These are phyloP conservation scores for Trichoderma endophyticum DNA, from an alignment of 2,329 filamentous ascomycete genomes.

Conservation along the genomic window DNA sequence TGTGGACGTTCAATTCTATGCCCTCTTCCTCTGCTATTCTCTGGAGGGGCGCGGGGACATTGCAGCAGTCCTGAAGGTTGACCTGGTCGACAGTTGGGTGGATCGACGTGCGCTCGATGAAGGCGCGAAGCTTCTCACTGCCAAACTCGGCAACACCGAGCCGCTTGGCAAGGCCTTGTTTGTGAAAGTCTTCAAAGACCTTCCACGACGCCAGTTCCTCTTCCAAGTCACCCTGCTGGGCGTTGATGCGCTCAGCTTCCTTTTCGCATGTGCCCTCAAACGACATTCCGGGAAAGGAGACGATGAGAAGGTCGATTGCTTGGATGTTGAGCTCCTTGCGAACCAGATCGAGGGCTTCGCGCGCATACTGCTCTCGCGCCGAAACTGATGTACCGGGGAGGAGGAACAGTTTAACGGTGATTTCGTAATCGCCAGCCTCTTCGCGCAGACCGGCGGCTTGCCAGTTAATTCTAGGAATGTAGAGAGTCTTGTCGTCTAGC, in stretches of 20 bases:
- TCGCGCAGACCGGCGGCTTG: constrained; percentile 69
- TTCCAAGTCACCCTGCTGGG: constrained; percentile 60
- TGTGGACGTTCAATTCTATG: constrained; percentile 89
- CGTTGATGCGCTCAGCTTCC: constrained; percentile 62
- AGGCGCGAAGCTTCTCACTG: constrained; percentile 72
- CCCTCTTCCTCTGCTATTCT: constrained; percentile 76
- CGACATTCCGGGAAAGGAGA: constrained; percentile 87
- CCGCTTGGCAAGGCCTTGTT: constrained; percentile 66
- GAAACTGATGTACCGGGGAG: constrained; percentile 66
- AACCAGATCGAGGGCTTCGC: constrained; percentile 77
- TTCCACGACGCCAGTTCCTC: constrained; percentile 68
- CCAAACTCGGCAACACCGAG: constrained; percentile 92
- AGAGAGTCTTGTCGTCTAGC: constrained; percentile 58
- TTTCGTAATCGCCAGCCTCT: constrained; percentile 81
- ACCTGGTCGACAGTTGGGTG: constrained; percentile 89
- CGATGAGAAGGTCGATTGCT: constrained; percentile 81
- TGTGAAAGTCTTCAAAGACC: constrained; percentile 69
- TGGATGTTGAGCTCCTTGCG: constrained; percentile 72
- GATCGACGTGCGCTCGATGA: constrained; percentile 68
- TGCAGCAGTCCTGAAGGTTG: constrained; percentile 93
- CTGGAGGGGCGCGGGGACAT: constrained; percentile 83
- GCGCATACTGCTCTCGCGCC: constrained; percentile 65
- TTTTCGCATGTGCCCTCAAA: constrained; percentile 92
- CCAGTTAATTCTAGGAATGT: constrained; percentile 76
- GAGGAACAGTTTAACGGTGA: constrained; percentile 94